Evolutionary conservation across 352 stramenopile species (phyloP), one percentile per base, ranked within the genome.

Genomic region (Globisporangium cystogenes): DNA sequence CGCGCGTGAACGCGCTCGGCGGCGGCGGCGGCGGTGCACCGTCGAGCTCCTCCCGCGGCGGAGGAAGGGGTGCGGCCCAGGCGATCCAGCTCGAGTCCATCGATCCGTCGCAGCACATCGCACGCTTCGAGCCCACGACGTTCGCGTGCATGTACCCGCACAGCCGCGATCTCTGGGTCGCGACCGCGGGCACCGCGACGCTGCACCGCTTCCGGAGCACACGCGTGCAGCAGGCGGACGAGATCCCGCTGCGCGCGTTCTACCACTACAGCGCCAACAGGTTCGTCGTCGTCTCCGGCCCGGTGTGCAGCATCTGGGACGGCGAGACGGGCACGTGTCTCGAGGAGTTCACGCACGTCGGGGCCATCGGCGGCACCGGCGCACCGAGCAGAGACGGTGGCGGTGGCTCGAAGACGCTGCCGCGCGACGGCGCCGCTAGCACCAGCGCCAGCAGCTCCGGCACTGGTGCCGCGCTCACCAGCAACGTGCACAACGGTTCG

Each of bases 231-330:
- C 74, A 86, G 35, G 74, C 82, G 37, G 77, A 87, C 23, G 81
- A 87, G 37, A 78, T 91, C 24, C 81, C 81, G 3, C 47, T 91
- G 3, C 67, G 70, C 23, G 77, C 77, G 0, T 91, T 91, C 52
- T 91, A 86, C 33, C 69, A 87, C 52, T 84, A 86, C 51, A 74
- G 62, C 1, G 72, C 70, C 4, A 89, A 91, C 48, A 68, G 76
- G 31, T 91, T 91, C 41, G 51, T 88, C 7, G 77, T 87, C 5
- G 65, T 91, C 2, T 66, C 66, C 5, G 76, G 76, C 1, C 72
- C 77, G 0, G 55, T 82, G 24, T 87, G 79, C 49, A 88, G 76
- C 47, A 64, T 91, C 53, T 91, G 80, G 80, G 77, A 91, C 43
- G 80, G 77, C 11, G 68, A 74, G 36, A 82, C 64, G 0, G 80